Base-by-base conservation (phyloP, 2,329 filamentous ascomycete species). In the Rutstroemia sp. region DNA sequence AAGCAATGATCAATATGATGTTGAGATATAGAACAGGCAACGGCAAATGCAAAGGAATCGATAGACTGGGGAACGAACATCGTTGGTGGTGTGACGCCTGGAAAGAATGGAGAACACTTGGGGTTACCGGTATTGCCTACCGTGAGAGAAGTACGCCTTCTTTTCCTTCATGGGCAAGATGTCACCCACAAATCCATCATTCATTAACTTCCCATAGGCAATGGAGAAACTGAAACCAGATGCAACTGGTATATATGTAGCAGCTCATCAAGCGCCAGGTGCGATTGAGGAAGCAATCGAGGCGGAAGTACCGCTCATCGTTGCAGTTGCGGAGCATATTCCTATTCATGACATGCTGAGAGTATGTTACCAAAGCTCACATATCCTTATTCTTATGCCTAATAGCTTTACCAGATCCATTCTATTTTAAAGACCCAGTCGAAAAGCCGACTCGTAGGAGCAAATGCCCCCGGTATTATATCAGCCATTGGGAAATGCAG, bases 271-370 rank as follows among this genome's bases (percentile, higher is more conserved):
- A 62, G 88, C 88, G 1, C 78, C 84, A 0, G 76, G 77, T 25
- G 88, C 88, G 0, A 91, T 92, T 64, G 85, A 89, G 69, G 87
- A 92, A 69, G 88, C 88, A 1, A 88, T 91, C 52, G 87, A 86
- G 69, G 86, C 86, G 1, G 85, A 90, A 67, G 85, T 90, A 0
- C 85, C 86, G 1, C 75, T 90, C n/a, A 85, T 90, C 50, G 85
- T 89, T 21, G 84, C 84, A 18, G 86, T 90, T 18, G 86, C 87
- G 10, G 87, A 90, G 66, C 86, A 89, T 66, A 87, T 90, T 58
- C 86, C 86, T 2, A 71, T 90, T 42, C 86, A 89, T 69, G 86
- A 90, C 64, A 81, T 89, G 46, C 74, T 90, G 63, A 77, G 85
- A 62, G 85, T 86, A 71, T 61, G 18, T 10, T 76, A 46, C 62